Evolutionary conservation across 129 eudicot species (phyloP), one percentile per base, ranked within the genome.

Genomic region (Artemisia annua): DNA sequence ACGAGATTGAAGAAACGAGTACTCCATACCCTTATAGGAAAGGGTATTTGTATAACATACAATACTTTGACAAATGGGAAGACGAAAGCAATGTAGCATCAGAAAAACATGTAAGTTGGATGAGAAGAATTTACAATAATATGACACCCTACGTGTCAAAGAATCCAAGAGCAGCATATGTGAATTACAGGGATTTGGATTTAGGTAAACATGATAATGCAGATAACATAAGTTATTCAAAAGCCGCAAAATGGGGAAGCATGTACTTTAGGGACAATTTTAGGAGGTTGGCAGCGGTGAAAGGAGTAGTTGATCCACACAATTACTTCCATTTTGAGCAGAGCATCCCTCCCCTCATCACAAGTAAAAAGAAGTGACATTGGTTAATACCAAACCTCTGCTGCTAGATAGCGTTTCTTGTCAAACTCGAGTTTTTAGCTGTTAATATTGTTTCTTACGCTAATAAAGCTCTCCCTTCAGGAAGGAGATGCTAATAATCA

Each of bases 91-190:
- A 1, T 44, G 66, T 20, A 48, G 18, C 55, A 26, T 58, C 46
- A 8, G 58, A 58, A 44, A 15, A 59, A 12, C 48, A 17, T 26
- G 46, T 44, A 59, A 72, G 58, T 8, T 72, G 67, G 76, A 72
- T 72, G 76, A 22, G 67, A 72, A 24, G 50, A 49, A 72, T 72
- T 3, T 72, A 72, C 20, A 57, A 72, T 30, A 44, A 72, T 11
- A 72, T 72, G 67, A 72, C 76, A 58, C 76, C 76, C 10, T 72
- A 44, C 46, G 76, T 72, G 76, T 49, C 76, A 57, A 72, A 72
- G 16, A 58, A 59, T 44, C 76, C 76, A 2, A 72, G 76, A 52
- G 55, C 57, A 24, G 20, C 76, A 14, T 72, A 72, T 72, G 76
- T 72, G 48, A 72, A 72, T 10, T 72, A 58, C 16, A 72, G 76